Evolutionary conservation across 768 basidiomycete species (phyloP), one percentile per base, ranked within the genome.

Genomic region (Artomyces pyxidatus): DNA sequence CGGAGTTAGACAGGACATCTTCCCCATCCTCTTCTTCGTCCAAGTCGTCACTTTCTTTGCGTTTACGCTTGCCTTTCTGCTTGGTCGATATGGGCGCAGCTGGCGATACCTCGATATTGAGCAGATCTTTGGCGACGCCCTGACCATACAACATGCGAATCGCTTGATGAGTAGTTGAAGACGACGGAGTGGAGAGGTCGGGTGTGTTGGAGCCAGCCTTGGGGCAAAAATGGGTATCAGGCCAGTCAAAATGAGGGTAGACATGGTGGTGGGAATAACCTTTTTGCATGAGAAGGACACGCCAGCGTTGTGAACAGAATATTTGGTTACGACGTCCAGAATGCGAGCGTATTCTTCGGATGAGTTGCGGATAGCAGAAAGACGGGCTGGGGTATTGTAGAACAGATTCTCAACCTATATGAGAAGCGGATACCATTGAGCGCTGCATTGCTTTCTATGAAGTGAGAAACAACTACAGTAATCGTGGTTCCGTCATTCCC

Each of bases 401-500:
- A 99, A 99, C 25, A 99, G 71, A 61, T 97, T 88, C 65, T 97
- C 92, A 22, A 93, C 92, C 94, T 97, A 55, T 1, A 32, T 5
- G 44, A 8, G 19, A 21, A 17, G 49, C 30, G 8, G 14, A 40
- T 46, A 32, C 16, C 17, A 4, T 26, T 25, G 23, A 12, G 27
- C 8, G 30, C 37, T 22, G 23, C 8, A 19, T 26, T 10, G 41
- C 1, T 19, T 37, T 46, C 16, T 42, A 17, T 25, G 30, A 49
- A 10, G 19, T 21, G 7, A 16, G 8, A 10, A 21, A 2, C 32
- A 7, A 12, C 17, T 59, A 91, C 94, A 2, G 76, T 84, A 39
- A 98, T 84, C 2, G 80, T 84, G 0, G 96, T 98, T 3, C 96
- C 96, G 48, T 96, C 88, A 58, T 94, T 96, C 5, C 93, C 93